Evolutionary conservation across 805 yeast species (phyloP), one percentile per base, ranked within the genome.

Genomic region (Schizosaccharomyces osmophilus): DNA sequence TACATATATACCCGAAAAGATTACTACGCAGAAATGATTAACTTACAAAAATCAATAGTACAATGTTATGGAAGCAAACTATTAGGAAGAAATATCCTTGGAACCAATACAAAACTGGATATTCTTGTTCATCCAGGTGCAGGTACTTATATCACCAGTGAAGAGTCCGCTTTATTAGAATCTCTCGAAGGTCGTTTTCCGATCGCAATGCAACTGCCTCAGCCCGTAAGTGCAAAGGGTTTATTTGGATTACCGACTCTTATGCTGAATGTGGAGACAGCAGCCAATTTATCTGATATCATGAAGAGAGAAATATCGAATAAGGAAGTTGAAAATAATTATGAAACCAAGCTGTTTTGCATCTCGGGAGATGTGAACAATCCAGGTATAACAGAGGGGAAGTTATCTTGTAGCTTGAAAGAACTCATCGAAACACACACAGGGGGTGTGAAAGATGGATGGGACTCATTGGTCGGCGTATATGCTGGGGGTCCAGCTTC

Each of bases 191-290:
- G 95, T 68, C 87, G 87, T 73, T 94, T 93, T 63, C 95, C 95
- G 66, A 87, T 87, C 74, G 95, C 95, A 67, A 82, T 95, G 74
- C 79, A 87, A 72, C 87, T 87, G 81, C 95, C 95, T 45, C 95
- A 95, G 65, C 87, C 87, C 80, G 95, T 95, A 43, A 95, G 95
- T 43, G 95, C 94, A 69, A 90, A 86, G 63, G 95, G 95, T 68
- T 76, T 87, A 62, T 87, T 84, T 67, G 95, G 95, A 69, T 80
- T 95, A 72, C 95, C 95, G 66, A 81, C 89, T 41, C 87, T 95
- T 55, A 95, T 87, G 63, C 84, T 95, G 64, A 87, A 87, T 70
- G 95, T 87, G 63, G 95, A 87, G 75, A 86, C 95, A 19, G 93
- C 87, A 62, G 82, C 95, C 6, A 95, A 87, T 60, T 85, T 94